Base-by-base conservation (phyloP, 495 filamentous ascomycete species). In the Lepraria neglecta region DNA sequence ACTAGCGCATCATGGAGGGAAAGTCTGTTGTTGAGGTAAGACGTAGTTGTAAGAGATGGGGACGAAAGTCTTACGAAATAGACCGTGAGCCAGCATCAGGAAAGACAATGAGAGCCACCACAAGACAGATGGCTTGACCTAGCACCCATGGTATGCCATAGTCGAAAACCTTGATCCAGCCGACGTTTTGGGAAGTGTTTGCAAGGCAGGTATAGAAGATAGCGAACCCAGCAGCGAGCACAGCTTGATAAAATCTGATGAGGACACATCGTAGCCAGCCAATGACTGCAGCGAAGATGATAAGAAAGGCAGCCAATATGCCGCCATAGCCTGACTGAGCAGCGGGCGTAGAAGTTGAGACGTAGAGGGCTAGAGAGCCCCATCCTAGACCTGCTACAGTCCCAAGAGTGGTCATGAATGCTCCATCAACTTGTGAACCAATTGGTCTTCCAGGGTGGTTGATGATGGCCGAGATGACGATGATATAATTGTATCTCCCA, bases 141-240 rank as follows among this genome's bases (percentile, higher is more conserved):
- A 82, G 63, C 15, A 78, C 64, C 80, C 80, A 84, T n/a, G 81
- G 81, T 44, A 83, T 70, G 2, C 75, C 81, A 68, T 82, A 84
- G 55, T 74, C 69, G 60, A 77, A 76, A 9, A 84, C 63, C 60
- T 79, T 79, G 27, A 50, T 56, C 75, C 77, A 80, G 43, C 74
- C 66, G 28, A 80, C 70, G 24, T 61, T 35, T 45, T 64, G 59
- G 14, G 74, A 69, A 6, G 76, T 76, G 31, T 80, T 76, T 27
- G 80, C 79, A 7, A 84, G 66, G 60, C 73, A 77, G 10, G 78
- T 75, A 62, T 80, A 84, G 19, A 73, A 75, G 27, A 82, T 75
- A 0, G 80, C 78, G 48, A 84, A 72, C 10, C 81, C 81, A 35
- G 80, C 79, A 60, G 76, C 77, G 28, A 84, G 71, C 27, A 80